phyloP scores from a whole-genome alignment of 495 filamentous ascomycete genomes.

The Hamigera avellanea region DNA sequence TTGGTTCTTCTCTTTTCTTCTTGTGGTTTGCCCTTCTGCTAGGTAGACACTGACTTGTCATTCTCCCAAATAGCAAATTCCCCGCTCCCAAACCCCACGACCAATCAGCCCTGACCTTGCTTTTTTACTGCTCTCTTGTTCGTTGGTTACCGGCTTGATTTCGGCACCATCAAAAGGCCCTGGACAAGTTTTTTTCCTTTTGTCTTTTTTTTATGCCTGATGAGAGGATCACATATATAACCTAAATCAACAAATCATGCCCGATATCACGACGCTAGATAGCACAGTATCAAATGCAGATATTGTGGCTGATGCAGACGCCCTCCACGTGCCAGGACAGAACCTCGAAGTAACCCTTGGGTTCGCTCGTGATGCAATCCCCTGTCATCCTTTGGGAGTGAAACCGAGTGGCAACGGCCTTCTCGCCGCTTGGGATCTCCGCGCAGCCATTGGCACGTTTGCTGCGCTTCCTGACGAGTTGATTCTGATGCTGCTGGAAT shows the following conservation, averaged over 20 bases:
- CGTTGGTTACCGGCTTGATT: background rate
- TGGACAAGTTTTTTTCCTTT: background rate
- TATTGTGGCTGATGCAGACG: constrained; percentile 3
- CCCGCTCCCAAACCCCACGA: too few relatives aligned
- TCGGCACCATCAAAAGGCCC: too few relatives aligned
- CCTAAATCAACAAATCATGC: constrained; percentile 10
- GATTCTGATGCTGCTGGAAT: constrained; percentile 64
- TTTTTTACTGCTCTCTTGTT: background rate
- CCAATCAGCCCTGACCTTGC: background rate
- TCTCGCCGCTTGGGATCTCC: constrained; percentile 51
- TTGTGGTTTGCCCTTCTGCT: too few relatives aligned
- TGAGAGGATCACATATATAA: background rate
- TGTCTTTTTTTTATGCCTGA: background rate
- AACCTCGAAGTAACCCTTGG: background rate
- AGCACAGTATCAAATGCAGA: constrained; percentile 13
- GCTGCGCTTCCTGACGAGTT: constrained; percentile 68
- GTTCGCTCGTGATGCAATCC: constrained; percentile 36
- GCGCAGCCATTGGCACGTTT: constrained; percentile 51
- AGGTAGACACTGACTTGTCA: too few relatives aligned
- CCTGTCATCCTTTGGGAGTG: constrained; percentile 71
- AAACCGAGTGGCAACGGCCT: constrained; percentile 86
- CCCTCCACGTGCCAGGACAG: too few relatives aligned
- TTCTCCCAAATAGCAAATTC: too few relatives aligned
- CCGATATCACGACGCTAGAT: constrained; percentile 19
- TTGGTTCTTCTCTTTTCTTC: background rate